A percentile compares a stretch with the other conserved stretches of the same genome.
Evolutionary conservation across 2,329 filamentous ascomycete genomes (phyloP).

Genomic region (Albophoma yamanashiensis): DNA sequence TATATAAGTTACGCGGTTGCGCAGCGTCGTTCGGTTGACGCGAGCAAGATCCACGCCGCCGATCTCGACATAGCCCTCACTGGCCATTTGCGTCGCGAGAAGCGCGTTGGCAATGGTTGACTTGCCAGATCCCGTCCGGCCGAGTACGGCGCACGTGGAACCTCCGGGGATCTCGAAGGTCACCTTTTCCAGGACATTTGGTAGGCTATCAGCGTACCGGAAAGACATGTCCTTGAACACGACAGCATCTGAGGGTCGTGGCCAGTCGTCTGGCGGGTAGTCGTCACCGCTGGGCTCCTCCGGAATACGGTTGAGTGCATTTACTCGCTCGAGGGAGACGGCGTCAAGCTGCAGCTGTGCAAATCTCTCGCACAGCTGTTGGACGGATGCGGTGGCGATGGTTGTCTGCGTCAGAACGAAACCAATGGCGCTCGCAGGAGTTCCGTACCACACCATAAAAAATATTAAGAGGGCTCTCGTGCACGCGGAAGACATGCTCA

Average conservation of each 20-base stretch:
- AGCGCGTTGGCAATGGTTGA: slow-evolving; percentile 59
- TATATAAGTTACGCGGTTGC: slow-evolving; percentile 50
- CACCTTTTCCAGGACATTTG: slow-evolving; percentile 58
- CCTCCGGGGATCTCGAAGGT: slow-evolving; percentile 61
- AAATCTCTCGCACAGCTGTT: slow-evolving; percentile 63
- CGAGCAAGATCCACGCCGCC: slow-evolving; percentile 40
- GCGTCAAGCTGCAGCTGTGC: slow-evolving; percentile 87
- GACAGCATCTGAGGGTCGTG: slow-evolving; percentile 59
- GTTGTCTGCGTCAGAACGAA: slow-evolving; percentile 59
- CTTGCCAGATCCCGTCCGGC: slow-evolving; percentile 80
- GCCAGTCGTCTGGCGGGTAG: slow-evolving; percentile 67
- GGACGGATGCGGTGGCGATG: slow-evolving; percentile 23
- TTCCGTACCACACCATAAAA: slow-evolving; percentile 63
- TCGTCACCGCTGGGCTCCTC: slow-evolving; percentile 60
- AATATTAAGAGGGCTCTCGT: slow-evolving; percentile 66
- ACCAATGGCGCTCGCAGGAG: slow-evolving; percentile 69
- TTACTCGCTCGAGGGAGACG: slow-evolving; percentile 77
- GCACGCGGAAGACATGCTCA: slow-evolving; percentile 47
- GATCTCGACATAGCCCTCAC: slow-evolving; percentile 39
- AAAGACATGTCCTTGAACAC: slow-evolving; percentile 69
- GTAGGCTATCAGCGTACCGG: slow-evolving; percentile 67
- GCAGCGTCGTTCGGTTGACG: slow-evolving; percentile 43
- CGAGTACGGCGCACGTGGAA: slow-evolving; percentile 57
- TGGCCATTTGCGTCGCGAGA: slow-evolving; percentile 43
- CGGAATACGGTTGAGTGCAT: slow-evolving; percentile 70